phyloP scores from a whole-genome alignment of 768 basidiomycete genomes.

The Plicaturopsis crispa region DNA sequence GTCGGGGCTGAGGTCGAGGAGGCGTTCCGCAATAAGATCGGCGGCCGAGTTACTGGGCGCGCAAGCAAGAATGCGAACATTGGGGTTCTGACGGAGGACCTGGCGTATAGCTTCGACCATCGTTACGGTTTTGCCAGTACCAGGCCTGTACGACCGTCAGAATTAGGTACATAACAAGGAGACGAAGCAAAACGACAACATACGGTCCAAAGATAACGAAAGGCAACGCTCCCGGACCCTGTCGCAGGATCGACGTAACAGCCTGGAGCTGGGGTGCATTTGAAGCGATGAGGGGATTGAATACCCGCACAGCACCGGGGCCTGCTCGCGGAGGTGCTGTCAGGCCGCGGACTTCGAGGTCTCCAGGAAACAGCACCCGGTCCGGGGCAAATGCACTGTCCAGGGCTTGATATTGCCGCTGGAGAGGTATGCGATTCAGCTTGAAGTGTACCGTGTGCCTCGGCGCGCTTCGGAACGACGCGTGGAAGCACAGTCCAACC shows the following conservation, averaged over 20 bases:
- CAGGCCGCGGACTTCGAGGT: slow-evolving; percentile 19
- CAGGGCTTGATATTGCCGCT: slow-evolving; percentile 50
- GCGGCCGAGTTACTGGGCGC: slow-evolving; percentile 66
- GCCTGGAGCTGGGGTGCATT: slow-evolving; percentile 46
- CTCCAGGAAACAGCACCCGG: slow-evolving; percentile 41
- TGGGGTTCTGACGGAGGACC: slow-evolving; percentile 31
- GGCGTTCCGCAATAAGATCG: slow-evolving; percentile 44
- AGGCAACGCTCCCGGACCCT: slow-evolving; percentile 38
- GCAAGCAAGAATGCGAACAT: slow-evolving; percentile 48
- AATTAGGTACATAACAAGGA: too few species aligned
- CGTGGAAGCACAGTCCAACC: slow-evolving; percentile 40
- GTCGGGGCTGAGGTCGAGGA: slow-evolving; percentile 24
- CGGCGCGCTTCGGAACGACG: slow-evolving; percentile 25
- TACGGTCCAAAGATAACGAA: slow-evolving; percentile 63
- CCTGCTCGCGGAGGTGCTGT: too few species aligned
- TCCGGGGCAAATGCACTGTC: slow-evolving; percentile 26
- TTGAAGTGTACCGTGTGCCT: slow-evolving; percentile 49
- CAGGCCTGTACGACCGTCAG: slow-evolving; percentile 56
- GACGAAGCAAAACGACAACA: too few species aligned
- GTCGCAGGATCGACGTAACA: slow-evolving; percentile 37
- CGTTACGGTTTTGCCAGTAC: slow-evolving; percentile 65
- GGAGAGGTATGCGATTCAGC: slow-evolving; percentile 43
- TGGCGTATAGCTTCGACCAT: slow-evolving; percentile 58
- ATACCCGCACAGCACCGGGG: slow-evolving; percentile 11
- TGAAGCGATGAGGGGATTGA: slow-evolving; percentile 22